A percentile compares a stretch with the other conserved stretches of the same genome.
Evolutionary conservation across 108 stramenopile species (phyloP).

Genomic region (Skeletonema potamos): DNA sequence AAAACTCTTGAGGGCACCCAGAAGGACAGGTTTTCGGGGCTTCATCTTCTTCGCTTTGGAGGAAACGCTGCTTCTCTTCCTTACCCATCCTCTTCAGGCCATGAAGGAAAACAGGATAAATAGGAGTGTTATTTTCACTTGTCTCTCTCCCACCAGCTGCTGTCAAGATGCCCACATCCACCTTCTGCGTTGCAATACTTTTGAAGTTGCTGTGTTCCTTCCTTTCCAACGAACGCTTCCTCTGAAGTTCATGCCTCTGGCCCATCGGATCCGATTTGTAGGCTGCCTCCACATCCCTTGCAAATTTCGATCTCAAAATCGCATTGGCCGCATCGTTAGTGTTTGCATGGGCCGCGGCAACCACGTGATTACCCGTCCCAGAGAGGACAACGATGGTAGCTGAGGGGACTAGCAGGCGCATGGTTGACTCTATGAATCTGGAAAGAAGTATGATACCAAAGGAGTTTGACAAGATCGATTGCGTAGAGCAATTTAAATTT

Average conservation of each 20-base stretch:
- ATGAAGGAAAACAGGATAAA: background rate
- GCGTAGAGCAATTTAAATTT: too few relatives aligned
- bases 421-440: background rate
- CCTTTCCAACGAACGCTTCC: background rate
- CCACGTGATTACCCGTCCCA: background rate
- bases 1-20: conserved; percentile 37
- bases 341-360: background rate
- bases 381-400: conserved; percentile 19
- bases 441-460: background rate
- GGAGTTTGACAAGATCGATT: background rate
- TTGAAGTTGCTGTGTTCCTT: background rate
- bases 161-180: background rate
- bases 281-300: conserved; percentile 6
- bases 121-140: background rate
- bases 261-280: conserved; percentile 25
- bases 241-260: conserved; percentile 11
- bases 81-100: background rate
- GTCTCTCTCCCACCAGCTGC: background rate
- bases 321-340: background rate
- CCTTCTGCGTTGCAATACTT: background rate
- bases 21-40: conserved; percentile 12
- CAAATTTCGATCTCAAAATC: conserved; percentile 9
- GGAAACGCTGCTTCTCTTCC: conserved; percentile 6
- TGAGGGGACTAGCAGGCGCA: conserved; percentile 24
- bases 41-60: conserved; percentile 19